Base-by-base conservation (phyloP, 768 basidiomycete species). In the Boletellus ananiceps region DNA sequence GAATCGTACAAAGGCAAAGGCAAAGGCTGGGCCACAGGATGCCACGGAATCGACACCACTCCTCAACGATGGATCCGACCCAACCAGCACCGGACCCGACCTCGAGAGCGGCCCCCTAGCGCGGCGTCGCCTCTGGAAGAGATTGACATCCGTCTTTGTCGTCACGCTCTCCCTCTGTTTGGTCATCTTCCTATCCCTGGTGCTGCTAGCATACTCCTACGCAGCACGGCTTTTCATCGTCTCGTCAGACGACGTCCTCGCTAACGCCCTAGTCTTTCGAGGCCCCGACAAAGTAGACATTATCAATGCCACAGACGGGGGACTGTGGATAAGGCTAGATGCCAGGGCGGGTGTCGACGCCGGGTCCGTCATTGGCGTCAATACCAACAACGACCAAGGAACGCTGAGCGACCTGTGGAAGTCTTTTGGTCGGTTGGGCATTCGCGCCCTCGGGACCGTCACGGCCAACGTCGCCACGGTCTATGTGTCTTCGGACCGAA, bases 261-360 rank as follows among this genome's bases (percentile, higher is more conserved):
- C 78, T 34, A 69, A 74, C 13, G 77, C 78, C 16, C 58, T 89
- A 14, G 73, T 79, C 9, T 67, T 86, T 39, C 64, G 72, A 37
- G 84, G 84, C 2, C 86, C 87, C 0, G 77, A 82, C 56, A 68
- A 72, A 21, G 66, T 89, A 37, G 73, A 84, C 50, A 74, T 89
- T 2, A 66, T 85, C 45, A 84, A 83, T 51, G 71, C 81, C 47
- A 83, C 86, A 14, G 72, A 77, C 6, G 83, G 79, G 8, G 81
- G 73, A 3, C 59, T 88, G 25, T 83, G 81, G 81, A 51, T 89
- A 31, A 70, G 69, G 35, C 69, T 88, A 5, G 68, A 77, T 15
- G 83, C 75, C 4, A 70, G 74, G 41, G 60, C 86, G 14, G 88
- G 88, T 0, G 52, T 90, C n/a, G 80, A 89, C 60, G 86, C 82